These are phyloP conservation scores for Phytophthora boehmeriae DNA, from an alignment of 352 stramenopile genomes.

Conservation along the genomic window DNA sequence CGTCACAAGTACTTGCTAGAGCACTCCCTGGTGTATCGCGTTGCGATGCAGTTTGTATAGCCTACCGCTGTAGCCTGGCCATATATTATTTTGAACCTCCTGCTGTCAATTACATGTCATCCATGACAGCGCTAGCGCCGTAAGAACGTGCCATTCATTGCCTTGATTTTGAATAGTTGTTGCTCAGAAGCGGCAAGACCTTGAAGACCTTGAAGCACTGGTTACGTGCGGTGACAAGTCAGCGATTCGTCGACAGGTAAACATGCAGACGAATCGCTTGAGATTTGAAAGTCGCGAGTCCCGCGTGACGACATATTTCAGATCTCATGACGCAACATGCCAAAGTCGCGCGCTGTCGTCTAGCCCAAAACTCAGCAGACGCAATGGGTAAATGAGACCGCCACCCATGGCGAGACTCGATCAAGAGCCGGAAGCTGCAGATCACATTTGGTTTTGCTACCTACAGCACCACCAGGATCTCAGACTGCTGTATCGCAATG, in stretches of 20 bases:
- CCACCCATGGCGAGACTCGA: neutral
- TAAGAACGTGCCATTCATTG: neutral
- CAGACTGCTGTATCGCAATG: conserved; percentile 6
- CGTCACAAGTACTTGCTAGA: conserved; percentile 78
- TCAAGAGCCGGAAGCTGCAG: neutral
- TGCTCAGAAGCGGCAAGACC: neutral
- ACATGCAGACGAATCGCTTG: neutral
- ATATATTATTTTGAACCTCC: conserved; percentile 11
- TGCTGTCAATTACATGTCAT: neutral
- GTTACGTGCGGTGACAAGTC: neutral
- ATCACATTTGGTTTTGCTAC: conserved; percentile 23
- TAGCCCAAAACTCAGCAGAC: neutral
- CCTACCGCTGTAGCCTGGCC: neutral
- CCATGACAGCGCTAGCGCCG: neutral
- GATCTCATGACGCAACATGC: neutral
- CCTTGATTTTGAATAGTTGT: neutral
- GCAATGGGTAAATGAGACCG: neutral
- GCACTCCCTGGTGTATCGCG: conserved; percentile 82
- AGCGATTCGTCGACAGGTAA: neutral
- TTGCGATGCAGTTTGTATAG: conserved; percentile 83
- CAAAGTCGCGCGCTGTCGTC: neutral
- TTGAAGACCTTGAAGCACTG: neutral
- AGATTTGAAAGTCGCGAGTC: neutral
- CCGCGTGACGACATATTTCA: neutral
- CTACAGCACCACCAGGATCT: neutral